A percentile compares a stretch with the other conserved stretches of the same genome.
Conservation (phyloP, 2,329 filamentous ascomycete genomes). For the Mycosphaerella sp. region DNA sequence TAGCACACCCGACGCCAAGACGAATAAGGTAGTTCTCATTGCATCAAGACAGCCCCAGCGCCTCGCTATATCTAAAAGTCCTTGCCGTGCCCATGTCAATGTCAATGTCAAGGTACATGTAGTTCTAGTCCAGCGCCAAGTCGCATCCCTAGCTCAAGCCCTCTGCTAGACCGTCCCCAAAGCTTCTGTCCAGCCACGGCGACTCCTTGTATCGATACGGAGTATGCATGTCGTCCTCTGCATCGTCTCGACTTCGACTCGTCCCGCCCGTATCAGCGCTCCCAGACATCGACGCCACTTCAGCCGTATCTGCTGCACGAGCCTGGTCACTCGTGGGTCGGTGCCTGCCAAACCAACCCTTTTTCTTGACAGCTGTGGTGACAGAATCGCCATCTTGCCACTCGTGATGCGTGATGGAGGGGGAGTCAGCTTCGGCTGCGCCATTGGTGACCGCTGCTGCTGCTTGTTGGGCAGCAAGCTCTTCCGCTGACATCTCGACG, state of each 20-base stretch:
- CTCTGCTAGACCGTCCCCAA: conserved; percentile 81
- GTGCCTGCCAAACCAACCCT: conserved; percentile 28
- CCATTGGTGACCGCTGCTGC: conserved; percentile 3
- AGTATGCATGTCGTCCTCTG: conserved; percentile 44
- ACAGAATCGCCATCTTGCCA: conserved; percentile 19
- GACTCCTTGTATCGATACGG: conserved; percentile 47
- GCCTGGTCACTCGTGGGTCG: conserved; percentile 16
- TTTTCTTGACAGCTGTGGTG: conserved; percentile 21
- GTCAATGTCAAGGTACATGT: not conserved
- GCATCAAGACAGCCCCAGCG: not conserved
- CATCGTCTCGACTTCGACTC: conserved; percentile 33
- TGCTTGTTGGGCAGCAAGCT: conserved; percentile 13
- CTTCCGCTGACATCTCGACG: conserved; percentile 56
- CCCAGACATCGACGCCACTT: conserved; percentile 22
- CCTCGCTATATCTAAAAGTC: conserved; percentile 1
- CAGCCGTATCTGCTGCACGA: conserved; percentile 21
- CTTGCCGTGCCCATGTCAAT: not conserved
- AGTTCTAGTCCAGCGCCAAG: not conserved
- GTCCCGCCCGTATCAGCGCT: conserved; percentile 25
- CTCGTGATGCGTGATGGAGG: conserved; percentile 13
- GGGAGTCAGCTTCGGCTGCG: not conserved
- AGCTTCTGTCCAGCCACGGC: conserved; percentile 58
- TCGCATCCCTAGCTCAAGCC: conserved; percentile 57
- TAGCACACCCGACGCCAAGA: no score
- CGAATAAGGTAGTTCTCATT: no score